Conservation (phyloP, 257 asterid genomes). For the Rhazya stricta region DNA sequence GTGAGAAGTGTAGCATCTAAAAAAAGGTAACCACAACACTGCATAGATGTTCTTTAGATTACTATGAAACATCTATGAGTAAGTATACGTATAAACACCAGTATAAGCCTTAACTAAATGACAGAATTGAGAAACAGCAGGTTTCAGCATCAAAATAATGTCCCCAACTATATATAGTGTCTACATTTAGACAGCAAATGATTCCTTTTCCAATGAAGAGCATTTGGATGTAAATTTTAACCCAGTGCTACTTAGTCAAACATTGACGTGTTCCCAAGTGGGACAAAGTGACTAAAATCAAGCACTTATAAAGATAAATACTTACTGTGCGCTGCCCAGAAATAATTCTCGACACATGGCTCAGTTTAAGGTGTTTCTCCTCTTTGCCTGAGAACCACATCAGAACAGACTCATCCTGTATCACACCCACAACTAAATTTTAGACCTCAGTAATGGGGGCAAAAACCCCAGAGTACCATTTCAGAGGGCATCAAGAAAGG, state of each 20-base stretch:
- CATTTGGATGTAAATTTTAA: background rate
- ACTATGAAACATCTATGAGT: background rate
- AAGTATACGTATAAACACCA: background rate
- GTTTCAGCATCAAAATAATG: background rate
- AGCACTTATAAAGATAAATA: slow-evolving; percentile 19
- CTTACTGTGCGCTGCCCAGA: slow-evolving; percentile 99
- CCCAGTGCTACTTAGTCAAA: background rate
- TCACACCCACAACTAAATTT: slow-evolving; percentile 2
- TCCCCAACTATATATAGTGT: background rate
- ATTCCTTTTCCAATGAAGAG: background rate
- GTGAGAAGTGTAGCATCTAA: background rate
- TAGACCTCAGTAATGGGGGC: slow-evolving; percentile 1
- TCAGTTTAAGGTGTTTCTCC: slow-evolving; percentile 84
- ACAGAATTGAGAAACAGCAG: background rate
- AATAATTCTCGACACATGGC: slow-evolving; percentile 86
- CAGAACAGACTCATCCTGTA: slow-evolving; percentile 89
- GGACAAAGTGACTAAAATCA: background rate
- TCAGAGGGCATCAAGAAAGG: background rate
- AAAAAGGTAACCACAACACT: background rate
- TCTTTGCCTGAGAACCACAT: slow-evolving; percentile 95
- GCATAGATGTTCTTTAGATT: background rate
- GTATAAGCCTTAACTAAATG: background rate
- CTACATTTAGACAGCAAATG: background rate
- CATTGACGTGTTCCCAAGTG: background rate
- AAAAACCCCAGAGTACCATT: no score